A percentile compares a stretch with the other conserved stretches of the same genome.
Conservation (phyloP, 2,329 filamentous ascomycete genomes). For the Xylaria sp. region DNA sequence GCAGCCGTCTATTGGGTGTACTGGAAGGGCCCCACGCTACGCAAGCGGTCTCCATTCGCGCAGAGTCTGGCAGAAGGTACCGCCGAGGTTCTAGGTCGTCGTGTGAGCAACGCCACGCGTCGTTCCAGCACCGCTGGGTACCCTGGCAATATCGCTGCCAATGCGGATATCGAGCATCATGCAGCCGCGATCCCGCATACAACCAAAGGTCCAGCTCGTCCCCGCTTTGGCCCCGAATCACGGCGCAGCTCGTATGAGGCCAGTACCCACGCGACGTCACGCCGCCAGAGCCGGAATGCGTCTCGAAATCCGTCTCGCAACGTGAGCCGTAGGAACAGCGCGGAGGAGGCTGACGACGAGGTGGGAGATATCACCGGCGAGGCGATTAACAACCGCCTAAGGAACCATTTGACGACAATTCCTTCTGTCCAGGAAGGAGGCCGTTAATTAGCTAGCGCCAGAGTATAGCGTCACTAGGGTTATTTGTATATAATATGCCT, state of each 20-base stretch:
- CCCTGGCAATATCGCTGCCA: not conserved
- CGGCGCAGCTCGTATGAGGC: slow-evolving; percentile 45
- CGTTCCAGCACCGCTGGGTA: not conserved
- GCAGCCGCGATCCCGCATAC: not conserved
- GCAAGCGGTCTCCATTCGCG: slow-evolving; percentile 64
- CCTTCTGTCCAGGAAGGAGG: not conserved
- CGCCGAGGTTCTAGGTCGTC: not conserved
- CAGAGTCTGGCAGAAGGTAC: slow-evolving; percentile 63
- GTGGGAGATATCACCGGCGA: not conserved
- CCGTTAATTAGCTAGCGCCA: not conserved
- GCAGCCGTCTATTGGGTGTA: slow-evolving; percentile 52
- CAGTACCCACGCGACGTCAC: slow-evolving; percentile 43
- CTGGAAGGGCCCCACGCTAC: slow-evolving; percentile 64
- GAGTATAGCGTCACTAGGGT: not conserved
- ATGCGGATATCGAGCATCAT: not conserved
- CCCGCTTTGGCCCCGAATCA: slow-evolving; percentile 33
- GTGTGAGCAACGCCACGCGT: not conserved
- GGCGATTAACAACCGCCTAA: not conserved
- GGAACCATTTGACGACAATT: not conserved
- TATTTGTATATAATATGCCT: not conserved
- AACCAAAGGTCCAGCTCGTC: not conserved
- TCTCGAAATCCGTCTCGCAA: slow-evolving; percentile 40
- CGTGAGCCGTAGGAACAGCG: slow-evolving; percentile 42
- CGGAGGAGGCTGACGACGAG: not conserved
- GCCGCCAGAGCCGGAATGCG: slow-evolving; percentile 42